Conservation (phyloP, 768 basidiomycete species). For the Chalciporus piperatus region DNA sequence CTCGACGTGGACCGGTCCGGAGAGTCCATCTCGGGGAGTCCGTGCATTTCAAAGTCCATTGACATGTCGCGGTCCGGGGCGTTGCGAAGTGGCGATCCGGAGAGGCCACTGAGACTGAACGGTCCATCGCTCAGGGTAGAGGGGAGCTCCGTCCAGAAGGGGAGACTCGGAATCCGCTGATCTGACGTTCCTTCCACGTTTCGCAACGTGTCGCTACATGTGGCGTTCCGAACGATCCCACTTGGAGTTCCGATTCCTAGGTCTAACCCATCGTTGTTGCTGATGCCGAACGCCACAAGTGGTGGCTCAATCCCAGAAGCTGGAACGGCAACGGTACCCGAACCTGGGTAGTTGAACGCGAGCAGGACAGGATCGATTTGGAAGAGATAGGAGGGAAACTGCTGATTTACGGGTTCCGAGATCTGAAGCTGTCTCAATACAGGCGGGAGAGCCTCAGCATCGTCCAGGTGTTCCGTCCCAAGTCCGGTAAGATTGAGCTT, state of each 20-base stretch:
- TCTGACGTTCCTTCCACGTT: too few relatives aligned
- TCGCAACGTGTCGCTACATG: too few relatives aligned
- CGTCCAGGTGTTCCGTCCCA: not conserved
- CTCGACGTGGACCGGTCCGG: too few relatives aligned
- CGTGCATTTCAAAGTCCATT: too few relatives aligned
- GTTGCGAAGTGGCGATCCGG: not conserved
- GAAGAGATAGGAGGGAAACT: not conserved
- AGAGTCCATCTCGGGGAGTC: too few relatives aligned
- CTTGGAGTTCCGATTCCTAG: too few relatives aligned
- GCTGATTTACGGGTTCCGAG: conserved; percentile 3
- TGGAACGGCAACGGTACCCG: not conserved
- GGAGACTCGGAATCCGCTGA: not conserved
- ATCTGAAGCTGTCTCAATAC: conserved; percentile 21
- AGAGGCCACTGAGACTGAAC: not conserved
- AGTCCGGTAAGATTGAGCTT: conserved; percentile 8
- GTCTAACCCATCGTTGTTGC: not conserved
- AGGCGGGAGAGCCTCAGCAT: conserved; percentile 18
- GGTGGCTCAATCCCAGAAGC: not conserved
- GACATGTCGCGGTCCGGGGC: too few relatives aligned
- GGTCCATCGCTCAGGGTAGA: not conserved
- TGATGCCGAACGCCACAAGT: not conserved
- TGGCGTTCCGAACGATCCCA: too few relatives aligned
- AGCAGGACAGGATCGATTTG: conserved; percentile 31
- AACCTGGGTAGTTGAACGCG: conserved; percentile 10
- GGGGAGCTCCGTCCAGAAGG: not conserved